Evolutionary conservation across 345 rosid genomes (phyloP).

Genomic region (Eutrema yunnanense): DNA sequence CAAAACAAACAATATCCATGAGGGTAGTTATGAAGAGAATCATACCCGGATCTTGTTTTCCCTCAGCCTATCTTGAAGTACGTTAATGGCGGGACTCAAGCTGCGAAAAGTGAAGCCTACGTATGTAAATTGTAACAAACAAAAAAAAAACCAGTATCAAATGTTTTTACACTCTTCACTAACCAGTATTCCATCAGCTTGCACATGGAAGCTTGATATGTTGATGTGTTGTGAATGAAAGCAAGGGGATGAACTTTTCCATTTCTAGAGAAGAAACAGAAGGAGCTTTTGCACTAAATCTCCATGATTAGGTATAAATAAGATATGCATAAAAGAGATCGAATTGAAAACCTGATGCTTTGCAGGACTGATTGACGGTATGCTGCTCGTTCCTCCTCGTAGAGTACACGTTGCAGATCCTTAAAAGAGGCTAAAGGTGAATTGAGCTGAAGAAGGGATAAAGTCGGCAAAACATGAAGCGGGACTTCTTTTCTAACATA

Average conservation of each 20-base stretch:
- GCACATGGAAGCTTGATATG: slow-evolving; percentile 96
- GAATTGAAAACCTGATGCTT: no score
- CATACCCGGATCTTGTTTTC: slow-evolving; percentile 90
- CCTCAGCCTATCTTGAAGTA: slow-evolving; percentile 77
- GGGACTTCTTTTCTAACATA: slow-evolving; percentile 85
- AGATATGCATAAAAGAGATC: not conserved
- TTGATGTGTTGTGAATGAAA: slow-evolving; percentile 86
- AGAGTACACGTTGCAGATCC: slow-evolving; percentile 83
- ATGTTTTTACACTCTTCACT: slow-evolving; percentile 23
- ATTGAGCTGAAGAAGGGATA: slow-evolving; percentile 64
- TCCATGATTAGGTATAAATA: slow-evolving; percentile 2
- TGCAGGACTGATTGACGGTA: slow-evolving; percentile 52
- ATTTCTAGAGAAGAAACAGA: slow-evolving; percentile 34
- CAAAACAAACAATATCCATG: not conserved
- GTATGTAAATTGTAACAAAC: slow-evolving; percentile 9
- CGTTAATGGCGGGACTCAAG: slow-evolving; percentile 85
- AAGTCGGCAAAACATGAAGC: slow-evolving; percentile 66
- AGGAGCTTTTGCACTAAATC: slow-evolving; percentile 6
- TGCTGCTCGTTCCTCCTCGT: slow-evolving; percentile 82
- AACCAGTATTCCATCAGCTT: slow-evolving; percentile 94
- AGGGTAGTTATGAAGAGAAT: not conserved
- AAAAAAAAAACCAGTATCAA: not conserved
- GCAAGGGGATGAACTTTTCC: slow-evolving; percentile 88
- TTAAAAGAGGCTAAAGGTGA: slow-evolving; percentile 72
- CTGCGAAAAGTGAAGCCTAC: slow-evolving; percentile 34